A percentile compares a stretch with the other conserved stretches of the same genome.
These are phyloP conservation scores for Irpex lacteus DNA, from an alignment of 1,284 basidiomycete genomes.

Conservation along the genomic window DNA sequence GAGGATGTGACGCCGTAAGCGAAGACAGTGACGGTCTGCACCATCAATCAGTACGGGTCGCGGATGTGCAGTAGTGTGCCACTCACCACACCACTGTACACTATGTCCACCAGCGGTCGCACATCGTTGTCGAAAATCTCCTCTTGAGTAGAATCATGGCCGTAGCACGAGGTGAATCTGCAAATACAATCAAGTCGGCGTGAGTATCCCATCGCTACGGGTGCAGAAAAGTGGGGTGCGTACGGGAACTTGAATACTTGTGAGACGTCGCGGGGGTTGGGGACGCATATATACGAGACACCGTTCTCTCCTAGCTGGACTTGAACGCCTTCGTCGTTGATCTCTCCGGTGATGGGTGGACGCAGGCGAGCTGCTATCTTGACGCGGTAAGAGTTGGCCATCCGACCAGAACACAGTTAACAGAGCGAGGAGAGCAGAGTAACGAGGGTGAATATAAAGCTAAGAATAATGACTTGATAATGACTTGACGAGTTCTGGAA, in stretches of 20 bases:
- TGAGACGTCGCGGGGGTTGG: slow-evolving; percentile 60
- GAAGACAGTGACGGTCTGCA: slow-evolving; percentile 74
- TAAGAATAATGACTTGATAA: no score
- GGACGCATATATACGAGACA: slow-evolving; percentile 50
- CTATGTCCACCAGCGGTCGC: slow-evolving; percentile 64
- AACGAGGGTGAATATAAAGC: no score
- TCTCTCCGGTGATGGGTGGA: slow-evolving; percentile 56
- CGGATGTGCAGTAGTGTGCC: no score
- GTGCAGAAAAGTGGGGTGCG: background rate
- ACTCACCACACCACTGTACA: slow-evolving; percentile 64
- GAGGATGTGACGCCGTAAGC: slow-evolving; percentile 83
- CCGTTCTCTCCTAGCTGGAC: slow-evolving; percentile 42
- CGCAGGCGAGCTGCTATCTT: slow-evolving; percentile 64
- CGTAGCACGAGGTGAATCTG: slow-evolving; percentile 72
- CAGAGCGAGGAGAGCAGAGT: background rate
- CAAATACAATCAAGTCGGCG: background rate
- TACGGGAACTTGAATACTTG: slow-evolving; percentile 75
- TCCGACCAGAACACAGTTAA: background rate
- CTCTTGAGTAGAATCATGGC: slow-evolving; percentile 59
- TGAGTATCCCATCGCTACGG: background rate
- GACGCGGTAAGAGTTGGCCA: slow-evolving; percentile 27
- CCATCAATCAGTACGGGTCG: background rate
- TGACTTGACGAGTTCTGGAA: background rate
- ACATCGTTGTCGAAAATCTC: slow-evolving; percentile 73
- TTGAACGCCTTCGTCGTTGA: slow-evolving; percentile 58